These are phyloP conservation scores for Fraxinus excelsior DNA, from an alignment of 257 asterid genomes.

Conservation along the genomic window DNA sequence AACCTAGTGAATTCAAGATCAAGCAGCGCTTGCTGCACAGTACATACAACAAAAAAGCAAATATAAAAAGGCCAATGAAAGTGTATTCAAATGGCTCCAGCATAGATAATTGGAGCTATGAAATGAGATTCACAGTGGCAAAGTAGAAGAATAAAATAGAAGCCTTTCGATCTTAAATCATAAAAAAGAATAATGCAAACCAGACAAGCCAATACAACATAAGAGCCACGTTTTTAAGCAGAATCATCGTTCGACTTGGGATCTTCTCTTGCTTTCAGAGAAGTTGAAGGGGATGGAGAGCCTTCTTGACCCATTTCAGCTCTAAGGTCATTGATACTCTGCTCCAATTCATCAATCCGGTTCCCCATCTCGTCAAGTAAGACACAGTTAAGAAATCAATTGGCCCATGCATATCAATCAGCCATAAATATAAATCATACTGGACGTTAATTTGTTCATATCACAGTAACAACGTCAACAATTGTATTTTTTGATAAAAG, in stretches of 20 bases:
- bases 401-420: not conserved
- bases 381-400: constrained; percentile 46
- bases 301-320: constrained; percentile 90
- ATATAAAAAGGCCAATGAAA: not conserved
- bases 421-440: not conserved
- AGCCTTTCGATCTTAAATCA: not conserved
- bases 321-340: constrained; percentile 88
- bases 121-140: not conserved
- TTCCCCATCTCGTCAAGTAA: constrained; percentile 94
- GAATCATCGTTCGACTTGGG: constrained; percentile 53
- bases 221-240: not conserved
- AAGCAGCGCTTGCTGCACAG: not conserved
- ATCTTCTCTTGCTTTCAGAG: constrained; percentile 54
- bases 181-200: not conserved
- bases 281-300: constrained; percentile 70
- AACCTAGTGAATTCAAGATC: not conserved
- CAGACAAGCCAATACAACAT: not conserved
- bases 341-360: constrained; percentile 86
- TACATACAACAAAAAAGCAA: too few species aligned
- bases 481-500: not conserved
- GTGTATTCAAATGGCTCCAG: not conserved
- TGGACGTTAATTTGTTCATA: not conserved
- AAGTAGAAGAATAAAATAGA: not conserved
- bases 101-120: not conserved
- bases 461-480: not conserved